Evolutionary conservation across 2,329 filamentous ascomycete species (phyloP), one percentile per base, ranked within the genome.

Genomic region (Aspergillus aculeatus): DNA sequence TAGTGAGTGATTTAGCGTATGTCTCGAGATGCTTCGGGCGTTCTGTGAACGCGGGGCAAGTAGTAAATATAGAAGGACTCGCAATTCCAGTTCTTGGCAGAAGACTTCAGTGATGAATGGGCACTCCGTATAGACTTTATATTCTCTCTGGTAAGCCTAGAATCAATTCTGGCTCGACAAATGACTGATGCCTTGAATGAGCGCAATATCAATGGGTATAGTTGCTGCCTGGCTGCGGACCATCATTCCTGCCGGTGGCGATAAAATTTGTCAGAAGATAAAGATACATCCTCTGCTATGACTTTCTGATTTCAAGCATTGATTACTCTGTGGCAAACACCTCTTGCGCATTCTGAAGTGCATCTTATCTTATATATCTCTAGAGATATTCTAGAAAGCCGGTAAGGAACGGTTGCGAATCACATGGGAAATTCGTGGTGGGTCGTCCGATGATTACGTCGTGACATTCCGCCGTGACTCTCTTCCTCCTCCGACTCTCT

Each of bases 131-230:
- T 26, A 26, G 26, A 26, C 26, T 26, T 9, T 7, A 9, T 2
- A 35, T 35, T 16, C 12, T 14, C 11, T 10, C 32, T 9, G 26
- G 9, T 26, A 26, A 26, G 24, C 24, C 4, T 26, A 35, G 32
- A 35, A n/a, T 35, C 4, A 11, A 14, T 19, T 9, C 16, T 12
- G 16, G 16, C 14, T 32, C 29, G 0, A 35, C 12, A 29, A 19
- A 31, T 54, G 26, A 10, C 26, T 48, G 12, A 59, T 7, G 53
- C 61, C 48, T 62, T 73, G 14, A 78, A 71, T 32, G 14, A 3
- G 77, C 66, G 3, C 68, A n/a, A 24, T 29, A n/a, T 19, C 24
- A 24, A n/a, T 23, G 29, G 11, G 58, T 59, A 57, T 64, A 29
- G 57, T 50, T 63, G 63, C 57, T 64, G 63, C 63, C 63, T 64